These are phyloP conservation scores for Penicillium crustosum DNA, from an alignment of 2,329 filamentous ascomycete species.

Conservation along the genomic window DNA sequence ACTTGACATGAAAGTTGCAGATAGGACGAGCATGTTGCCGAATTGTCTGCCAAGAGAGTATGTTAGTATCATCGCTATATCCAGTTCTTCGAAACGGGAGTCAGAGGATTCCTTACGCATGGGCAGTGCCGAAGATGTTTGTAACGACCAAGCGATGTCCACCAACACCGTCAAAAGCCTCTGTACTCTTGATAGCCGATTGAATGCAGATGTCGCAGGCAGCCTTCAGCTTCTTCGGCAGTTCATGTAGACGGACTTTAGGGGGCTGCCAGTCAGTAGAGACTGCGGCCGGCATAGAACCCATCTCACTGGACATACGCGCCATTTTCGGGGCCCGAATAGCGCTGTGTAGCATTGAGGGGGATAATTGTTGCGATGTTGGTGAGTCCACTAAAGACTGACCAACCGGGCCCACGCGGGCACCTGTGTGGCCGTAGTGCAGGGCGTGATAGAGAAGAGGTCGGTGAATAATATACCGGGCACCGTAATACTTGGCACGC, in stretches of 20 bases:
- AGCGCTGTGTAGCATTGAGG: conserved; percentile 31
- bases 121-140: conserved; percentile 12
- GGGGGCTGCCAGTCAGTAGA: conserved; percentile 21
- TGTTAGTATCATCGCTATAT: conserved; percentile 25
- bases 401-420: conserved; percentile 15
- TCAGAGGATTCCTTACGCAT: conserved; percentile 6
- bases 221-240: conserved; percentile 41
- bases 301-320: conserved; percentile 37
- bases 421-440: conserved; percentile 50
- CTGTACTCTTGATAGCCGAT: conserved; percentile 5
- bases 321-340: conserved; percentile 31
- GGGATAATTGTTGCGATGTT: conserved; percentile 39
- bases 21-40: conserved; percentile 88
- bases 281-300: conserved; percentile 23
- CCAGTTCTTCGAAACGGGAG: background rate
- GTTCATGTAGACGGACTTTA: conserved; percentile 25
- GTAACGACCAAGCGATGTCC: conserved; percentile 10
- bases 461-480: conserved; percentile 82
- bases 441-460: conserved; percentile 67
- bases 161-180: conserved; percentile 7
- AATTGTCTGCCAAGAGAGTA: conserved; percentile 68
- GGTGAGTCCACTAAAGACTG: conserved; percentile 34
- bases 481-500: conserved; percentile 92
- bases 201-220: conserved; percentile 7
- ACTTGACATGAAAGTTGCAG: conserved; percentile 72